These are phyloP conservation scores for Pythium dissimile DNA, from an alignment of 352 stramenopile species.

Conservation along the genomic window DNA sequence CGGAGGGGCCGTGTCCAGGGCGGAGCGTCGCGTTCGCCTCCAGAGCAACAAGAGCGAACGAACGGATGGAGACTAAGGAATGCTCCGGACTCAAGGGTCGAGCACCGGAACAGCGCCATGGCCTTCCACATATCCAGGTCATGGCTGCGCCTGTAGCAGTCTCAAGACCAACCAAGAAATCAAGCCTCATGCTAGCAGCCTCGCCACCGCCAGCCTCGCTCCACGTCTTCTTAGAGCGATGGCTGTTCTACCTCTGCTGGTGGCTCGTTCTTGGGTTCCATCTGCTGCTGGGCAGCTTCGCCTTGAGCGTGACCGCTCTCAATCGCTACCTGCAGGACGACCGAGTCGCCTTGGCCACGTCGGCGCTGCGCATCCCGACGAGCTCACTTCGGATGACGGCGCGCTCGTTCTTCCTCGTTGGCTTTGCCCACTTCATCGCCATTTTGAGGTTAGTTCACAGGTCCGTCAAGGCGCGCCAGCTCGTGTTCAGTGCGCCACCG, in stretches of 20 bases:
- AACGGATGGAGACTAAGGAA: too few relatives aligned
- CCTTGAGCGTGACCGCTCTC: background rate
- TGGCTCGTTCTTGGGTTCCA: constrained; percentile 1
- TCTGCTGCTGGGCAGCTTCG: background rate
- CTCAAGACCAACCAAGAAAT: too few relatives aligned
- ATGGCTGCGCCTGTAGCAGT: too few relatives aligned
- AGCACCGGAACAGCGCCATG: too few relatives aligned
- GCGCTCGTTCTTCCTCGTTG: constrained; percentile 4
- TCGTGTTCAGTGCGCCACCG: background rate
- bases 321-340: constrained; percentile 6
- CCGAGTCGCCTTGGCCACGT: background rate
- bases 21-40: too few relatives aligned
- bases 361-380: background rate
- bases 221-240: background rate
- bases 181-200: too few relatives aligned
- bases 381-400: constrained; percentile 1
- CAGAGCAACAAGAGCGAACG: too few relatives aligned
- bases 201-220: background rate
- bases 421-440: background rate
- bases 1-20: too few relatives aligned
- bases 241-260: constrained; percentile 7
- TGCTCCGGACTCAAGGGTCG: too few relatives aligned
- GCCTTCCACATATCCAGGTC: too few relatives aligned
- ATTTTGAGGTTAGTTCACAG: background rate
- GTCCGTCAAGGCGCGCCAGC: background rate